Percentiles rank a stretch among this genome's conserved stretches.
Conservation (phyloP, 345 rosid species). For the Syzygium aqueum region DNA sequence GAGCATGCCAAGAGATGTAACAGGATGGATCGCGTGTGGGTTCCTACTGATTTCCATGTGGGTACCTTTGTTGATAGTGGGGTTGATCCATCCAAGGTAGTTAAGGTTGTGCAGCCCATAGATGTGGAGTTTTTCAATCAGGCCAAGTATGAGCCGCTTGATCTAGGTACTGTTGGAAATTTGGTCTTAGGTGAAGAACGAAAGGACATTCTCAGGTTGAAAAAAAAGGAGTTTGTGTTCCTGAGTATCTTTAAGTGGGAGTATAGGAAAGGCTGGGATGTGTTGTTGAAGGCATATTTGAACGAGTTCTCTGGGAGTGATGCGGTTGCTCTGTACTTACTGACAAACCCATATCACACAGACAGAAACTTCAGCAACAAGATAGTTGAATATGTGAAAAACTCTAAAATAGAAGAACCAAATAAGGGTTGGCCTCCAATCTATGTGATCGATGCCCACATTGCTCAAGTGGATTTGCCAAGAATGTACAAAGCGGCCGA, state of each 20-base stretch:
- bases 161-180: constrained; percentile 25
- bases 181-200: constrained; percentile 37
- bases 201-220: background rate
- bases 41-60: constrained; percentile 82
- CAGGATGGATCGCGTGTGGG: constrained; percentile 74
- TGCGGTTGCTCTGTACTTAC: constrained; percentile 46
- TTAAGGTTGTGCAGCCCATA: constrained; percentile 70
- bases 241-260: constrained; percentile 90
- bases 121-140: constrained; percentile 73
- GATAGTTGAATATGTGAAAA: constrained; percentile 54
- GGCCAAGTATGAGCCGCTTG: constrained; percentile 34
- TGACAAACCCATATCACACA: constrained; percentile 75
- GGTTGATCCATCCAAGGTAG: constrained; percentile 67
- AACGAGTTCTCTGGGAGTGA: constrained; percentile 50
- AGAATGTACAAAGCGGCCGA: constrained; percentile 61
- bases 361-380: constrained; percentile 55
- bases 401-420: constrained; percentile 27
- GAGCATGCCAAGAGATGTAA: constrained; percentile 61
- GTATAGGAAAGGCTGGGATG: constrained; percentile 89
- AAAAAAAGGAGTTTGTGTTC: constrained; percentile 44
- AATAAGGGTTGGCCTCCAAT: constrained; percentile 40
- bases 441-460: constrained; percentile 52
- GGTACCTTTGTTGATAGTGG: constrained; percentile 63
- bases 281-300: constrained; percentile 61
- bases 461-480: constrained; percentile 70